Base-by-base conservation (phyloP, 2,329 filamentous ascomycete species). In the Juglanconis sp. region DNA sequence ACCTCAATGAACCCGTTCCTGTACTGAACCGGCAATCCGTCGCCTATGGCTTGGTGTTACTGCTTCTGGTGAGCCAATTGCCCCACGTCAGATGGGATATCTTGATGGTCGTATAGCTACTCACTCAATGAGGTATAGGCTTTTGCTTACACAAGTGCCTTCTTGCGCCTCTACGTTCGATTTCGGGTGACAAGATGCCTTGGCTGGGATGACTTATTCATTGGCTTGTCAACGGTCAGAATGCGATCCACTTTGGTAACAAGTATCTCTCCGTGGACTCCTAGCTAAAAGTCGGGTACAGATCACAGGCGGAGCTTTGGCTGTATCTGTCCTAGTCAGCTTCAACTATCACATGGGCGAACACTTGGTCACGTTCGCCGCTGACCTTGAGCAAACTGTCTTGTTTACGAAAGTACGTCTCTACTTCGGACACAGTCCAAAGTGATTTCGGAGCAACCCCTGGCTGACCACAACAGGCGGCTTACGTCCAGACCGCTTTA, bases 401-500 rank as follows among this genome's bases (percentile, higher is more conserved):
- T 11, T 7, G 11, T 46, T 13, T 31, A 10, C 36, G 15, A 48
- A 48, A 31, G 46, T 54, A 46, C 44, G 7, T 31, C 52, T 32
- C 31, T 11, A 36, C 15, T 30, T n/a, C 7, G 9, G 10, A 36
- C 6, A 8, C 17, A 24, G 17, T 24, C 17, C 17, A 6, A 6
- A 36, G 47, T 7, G 3, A 17, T 15, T 11, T 32, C 2, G 5
- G 17, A 24, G 30, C 5, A 31, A 3, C 30, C 7, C 3, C 15
- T 10, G 11, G 1, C 17, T 35, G 46, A 48, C 46, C 32, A 3
- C n/a, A 5, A 8, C 34, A 70, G 67, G 51, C 57, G 15, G 66
- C 67, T 40, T 71, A 71, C 53, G 53, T 68, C 15, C 51, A 57
- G n/a, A 68, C 67, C 38, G 66, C 63, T 3, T 60, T 63, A 3